These are phyloP conservation scores for Moringa oleifera DNA, from an alignment of 345 rosid genomes.

Conservation along the genomic window DNA sequence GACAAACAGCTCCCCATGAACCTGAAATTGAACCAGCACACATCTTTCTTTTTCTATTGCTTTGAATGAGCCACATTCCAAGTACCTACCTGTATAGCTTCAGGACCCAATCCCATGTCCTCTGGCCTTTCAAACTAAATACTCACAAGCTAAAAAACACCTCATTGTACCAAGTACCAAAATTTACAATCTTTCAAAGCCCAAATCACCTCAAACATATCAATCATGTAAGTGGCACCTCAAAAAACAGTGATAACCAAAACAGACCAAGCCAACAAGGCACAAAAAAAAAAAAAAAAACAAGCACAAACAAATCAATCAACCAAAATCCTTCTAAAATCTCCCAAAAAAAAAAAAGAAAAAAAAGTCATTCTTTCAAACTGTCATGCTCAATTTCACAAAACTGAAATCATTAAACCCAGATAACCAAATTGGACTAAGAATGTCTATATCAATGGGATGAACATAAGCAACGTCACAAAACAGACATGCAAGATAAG, in stretches of 20 bases:
- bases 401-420: no score
- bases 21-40: slow-evolving; percentile 40
- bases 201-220: neutral
- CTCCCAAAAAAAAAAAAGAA: no score
- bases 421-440: no score
- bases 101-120: slow-evolving; percentile 28
- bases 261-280: neutral
- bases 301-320: no score
- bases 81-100: slow-evolving; percentile 18
- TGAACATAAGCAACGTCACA: slow-evolving; percentile 4
- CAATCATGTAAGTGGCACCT: neutral
- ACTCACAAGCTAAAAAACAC: neutral
- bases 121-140: slow-evolving; percentile 2
- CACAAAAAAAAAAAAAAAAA: neutral
- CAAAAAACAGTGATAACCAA: neutral
- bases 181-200: neutral
- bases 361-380: no score
- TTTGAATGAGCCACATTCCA: slow-evolving; percentile 25
- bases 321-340: no score
- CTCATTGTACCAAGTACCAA: neutral
- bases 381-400: no score
- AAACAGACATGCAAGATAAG: slow-evolving; percentile 15
- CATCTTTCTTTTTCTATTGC: slow-evolving; percentile 26
- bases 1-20: slow-evolving; percentile 32
- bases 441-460: no score